A percentile compares a stretch with the other conserved stretches of the same genome.
phyloP scores from a whole-genome alignment of 257 asterid species.

The Leptodermis oblonga region DNA sequence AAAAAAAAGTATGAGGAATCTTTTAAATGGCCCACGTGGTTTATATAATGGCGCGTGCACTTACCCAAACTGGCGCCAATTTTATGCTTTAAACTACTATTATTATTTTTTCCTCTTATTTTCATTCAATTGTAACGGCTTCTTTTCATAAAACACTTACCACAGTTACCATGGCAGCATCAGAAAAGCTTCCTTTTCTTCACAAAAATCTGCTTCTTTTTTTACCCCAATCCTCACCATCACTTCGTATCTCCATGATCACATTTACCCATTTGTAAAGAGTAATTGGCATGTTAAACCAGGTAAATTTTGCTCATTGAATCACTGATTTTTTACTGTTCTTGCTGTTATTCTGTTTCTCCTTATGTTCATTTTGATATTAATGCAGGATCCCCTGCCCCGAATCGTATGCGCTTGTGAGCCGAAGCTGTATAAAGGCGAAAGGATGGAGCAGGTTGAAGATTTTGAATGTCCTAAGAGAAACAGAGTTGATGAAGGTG shows the following conservation, averaged over 20 bases:
- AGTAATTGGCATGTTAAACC: background rate
- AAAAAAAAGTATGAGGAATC: background rate
- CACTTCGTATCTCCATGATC: conserved; percentile 4
- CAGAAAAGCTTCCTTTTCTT: conserved; percentile 9
- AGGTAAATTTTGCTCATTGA: conserved; percentile 7
- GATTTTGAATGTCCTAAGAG: background rate
- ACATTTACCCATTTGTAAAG: background rate
- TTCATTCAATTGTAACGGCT: conserved; percentile 11
- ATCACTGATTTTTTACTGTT: background rate
- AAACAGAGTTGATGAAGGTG: background rate
- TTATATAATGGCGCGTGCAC: background rate
- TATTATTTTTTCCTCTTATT: background rate
- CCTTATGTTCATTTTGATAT: background rate
- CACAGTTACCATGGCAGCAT: conserved; percentile 11
- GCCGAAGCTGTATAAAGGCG: conserved; percentile 7
- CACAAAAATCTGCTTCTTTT: conserved; percentile 3
- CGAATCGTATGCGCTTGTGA: background rate
- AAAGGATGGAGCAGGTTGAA: conserved; percentile 1
- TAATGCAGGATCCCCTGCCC: background rate
- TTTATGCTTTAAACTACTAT: background rate
- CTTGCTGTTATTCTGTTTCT: conserved; percentile 9
- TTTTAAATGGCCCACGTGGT: background rate
- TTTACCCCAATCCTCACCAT: background rate
- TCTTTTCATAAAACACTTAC: conserved; percentile 1
- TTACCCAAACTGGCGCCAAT: conserved; percentile 6